Percentiles rank a stretch among this genome's conserved stretches.
phyloP scores from a whole-genome alignment of 2,329 filamentous ascomycete species.

The Chalaropsis thielavioides region DNA sequence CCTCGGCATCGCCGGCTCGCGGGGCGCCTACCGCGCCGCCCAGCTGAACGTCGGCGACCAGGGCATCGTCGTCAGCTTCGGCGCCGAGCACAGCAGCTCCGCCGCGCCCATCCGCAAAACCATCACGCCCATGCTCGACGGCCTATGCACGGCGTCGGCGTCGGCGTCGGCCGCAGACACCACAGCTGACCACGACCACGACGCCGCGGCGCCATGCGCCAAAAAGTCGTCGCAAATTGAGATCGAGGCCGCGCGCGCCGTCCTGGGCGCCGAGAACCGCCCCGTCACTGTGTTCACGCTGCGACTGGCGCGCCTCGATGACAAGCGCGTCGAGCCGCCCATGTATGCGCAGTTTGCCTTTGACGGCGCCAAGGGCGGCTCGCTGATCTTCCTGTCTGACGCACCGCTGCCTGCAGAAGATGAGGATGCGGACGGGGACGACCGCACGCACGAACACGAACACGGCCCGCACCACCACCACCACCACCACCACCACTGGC shows the following conservation, averaged over 20 bases:
- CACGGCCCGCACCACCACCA: not conserved
- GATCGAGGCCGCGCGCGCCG: slow-evolving; percentile 8
- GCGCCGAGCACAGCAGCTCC: not conserved
- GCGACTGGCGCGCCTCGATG: slow-evolving; percentile 6
- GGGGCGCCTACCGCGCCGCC: slow-evolving; percentile 10
- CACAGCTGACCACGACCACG: not conserved
- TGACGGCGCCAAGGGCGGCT: slow-evolving; percentile 12
- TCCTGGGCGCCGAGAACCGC: slow-evolving; percentile 1
- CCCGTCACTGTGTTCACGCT: slow-evolving; percentile 15
- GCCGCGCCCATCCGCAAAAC: slow-evolving; percentile 9
- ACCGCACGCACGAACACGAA: not conserved
- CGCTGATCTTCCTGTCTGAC: slow-evolving; percentile 14
- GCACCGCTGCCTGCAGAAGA: not conserved
- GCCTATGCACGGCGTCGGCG: slow-evolving; percentile 7
- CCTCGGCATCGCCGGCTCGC: slow-evolving; percentile 13
- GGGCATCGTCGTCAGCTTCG: slow-evolving; percentile 9
- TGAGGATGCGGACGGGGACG: not conserved
- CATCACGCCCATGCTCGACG: slow-evolving; percentile 13
- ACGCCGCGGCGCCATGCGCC: not conserved
- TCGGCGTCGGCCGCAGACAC: too few relatives aligned
- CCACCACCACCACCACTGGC: not conserved
- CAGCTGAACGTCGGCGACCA: slow-evolving; percentile 14
- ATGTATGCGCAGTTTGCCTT: slow-evolving; percentile 16
- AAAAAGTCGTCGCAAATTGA: slow-evolving; percentile 16
- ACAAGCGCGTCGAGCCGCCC: slow-evolving; percentile 10